Evolutionary conservation across 371 early-diverging fungal species (phyloP).

Genomic region (Nematocida ausubeli): DNA sequence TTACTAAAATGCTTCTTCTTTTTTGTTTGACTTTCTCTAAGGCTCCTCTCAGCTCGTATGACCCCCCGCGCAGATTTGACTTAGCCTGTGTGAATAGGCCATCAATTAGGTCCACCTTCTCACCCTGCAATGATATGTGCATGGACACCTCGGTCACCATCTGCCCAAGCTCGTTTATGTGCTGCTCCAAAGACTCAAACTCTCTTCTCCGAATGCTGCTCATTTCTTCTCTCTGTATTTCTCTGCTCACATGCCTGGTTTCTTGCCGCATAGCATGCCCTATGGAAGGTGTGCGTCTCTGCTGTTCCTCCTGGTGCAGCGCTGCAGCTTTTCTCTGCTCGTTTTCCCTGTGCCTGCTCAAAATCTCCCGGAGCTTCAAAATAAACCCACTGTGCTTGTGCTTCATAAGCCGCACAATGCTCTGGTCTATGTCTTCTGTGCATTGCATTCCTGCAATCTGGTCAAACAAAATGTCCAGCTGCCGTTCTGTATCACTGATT

Average conservation of each 20-base stretch:
- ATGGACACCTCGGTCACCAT: slow-evolving; percentile 67
- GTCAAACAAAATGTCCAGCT: background rate
- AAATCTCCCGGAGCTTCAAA: background rate
- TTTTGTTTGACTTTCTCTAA: slow-evolving; percentile 6
- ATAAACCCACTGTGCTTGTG: background rate
- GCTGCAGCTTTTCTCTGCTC: slow-evolving; percentile 8
- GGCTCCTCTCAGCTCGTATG: slow-evolving; percentile 33
- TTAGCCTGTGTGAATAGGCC: slow-evolving; percentile 53
- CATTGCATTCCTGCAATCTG: background rate
- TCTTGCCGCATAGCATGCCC: background rate
- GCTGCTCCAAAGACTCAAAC: slow-evolving; percentile 60
- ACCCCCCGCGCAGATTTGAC: slow-evolving; percentile 25
- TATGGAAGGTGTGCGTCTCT: background rate
- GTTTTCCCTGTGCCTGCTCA: slow-evolving; percentile 13
- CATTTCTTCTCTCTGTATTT: slow-evolving; percentile 46
- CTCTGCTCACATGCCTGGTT: background rate
- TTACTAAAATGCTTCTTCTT: slow-evolving; percentile 34
- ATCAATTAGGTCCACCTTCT: slow-evolving; percentile 66
- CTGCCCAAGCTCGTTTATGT: slow-evolving; percentile 68
- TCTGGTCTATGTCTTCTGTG: background rate
- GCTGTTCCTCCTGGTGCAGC: background rate
- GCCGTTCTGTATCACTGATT: background rate
- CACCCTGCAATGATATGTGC: slow-evolving; percentile 67
- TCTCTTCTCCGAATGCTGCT: slow-evolving; percentile 47
- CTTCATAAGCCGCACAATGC: background rate